phyloP scores from a whole-genome alignment of 805 yeast species.

The Komagataella phaffii region DNA sequence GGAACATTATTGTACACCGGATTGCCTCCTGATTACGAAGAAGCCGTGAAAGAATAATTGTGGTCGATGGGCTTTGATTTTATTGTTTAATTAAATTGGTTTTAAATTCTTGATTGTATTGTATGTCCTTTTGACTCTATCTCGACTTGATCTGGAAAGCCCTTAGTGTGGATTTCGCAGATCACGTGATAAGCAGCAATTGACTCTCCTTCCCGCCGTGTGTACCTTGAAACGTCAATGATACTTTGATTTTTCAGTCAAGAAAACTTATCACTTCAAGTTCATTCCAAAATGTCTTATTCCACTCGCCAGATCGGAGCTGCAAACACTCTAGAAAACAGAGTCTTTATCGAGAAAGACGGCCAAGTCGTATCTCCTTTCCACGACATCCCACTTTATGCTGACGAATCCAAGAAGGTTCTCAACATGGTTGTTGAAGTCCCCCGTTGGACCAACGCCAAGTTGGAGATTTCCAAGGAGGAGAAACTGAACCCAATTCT shows the following conservation, averaged over 20 bases:
- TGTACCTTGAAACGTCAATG: background rate
- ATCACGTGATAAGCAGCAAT: background rate
- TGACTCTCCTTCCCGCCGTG: background rate
- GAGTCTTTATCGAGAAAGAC: slow-evolving; percentile 80
- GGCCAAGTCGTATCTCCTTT: slow-evolving; percentile 93
- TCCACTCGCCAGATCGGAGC: slow-evolving; percentile 91
- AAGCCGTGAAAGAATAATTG: slow-evolving; percentile 18
- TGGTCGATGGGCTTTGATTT: background rate
- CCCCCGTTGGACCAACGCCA: slow-evolving; percentile 98
- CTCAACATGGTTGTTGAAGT: slow-evolving; percentile 80
- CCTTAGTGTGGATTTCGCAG: background rate
- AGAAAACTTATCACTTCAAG: background rate
- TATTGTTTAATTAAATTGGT: background rate
- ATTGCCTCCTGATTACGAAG: slow-evolving; percentile 61
- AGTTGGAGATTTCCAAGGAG: slow-evolving; percentile 87
- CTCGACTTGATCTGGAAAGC: background rate
- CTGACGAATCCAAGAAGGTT: slow-evolving; percentile 84
- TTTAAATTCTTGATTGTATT: background rate
- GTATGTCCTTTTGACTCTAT: background rate
- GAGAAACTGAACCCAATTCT: slow-evolving; percentile 78
- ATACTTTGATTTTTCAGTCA: background rate
- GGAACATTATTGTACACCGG: slow-evolving; percentile 40
- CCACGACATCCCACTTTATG: slow-evolving; percentile 89
- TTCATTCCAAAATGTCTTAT: slow-evolving; percentile 46
- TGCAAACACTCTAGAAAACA: slow-evolving; percentile 88